Base-by-base conservation (phyloP, 176 grass and related monocot species). In the Eragrostis curvula region DNA sequence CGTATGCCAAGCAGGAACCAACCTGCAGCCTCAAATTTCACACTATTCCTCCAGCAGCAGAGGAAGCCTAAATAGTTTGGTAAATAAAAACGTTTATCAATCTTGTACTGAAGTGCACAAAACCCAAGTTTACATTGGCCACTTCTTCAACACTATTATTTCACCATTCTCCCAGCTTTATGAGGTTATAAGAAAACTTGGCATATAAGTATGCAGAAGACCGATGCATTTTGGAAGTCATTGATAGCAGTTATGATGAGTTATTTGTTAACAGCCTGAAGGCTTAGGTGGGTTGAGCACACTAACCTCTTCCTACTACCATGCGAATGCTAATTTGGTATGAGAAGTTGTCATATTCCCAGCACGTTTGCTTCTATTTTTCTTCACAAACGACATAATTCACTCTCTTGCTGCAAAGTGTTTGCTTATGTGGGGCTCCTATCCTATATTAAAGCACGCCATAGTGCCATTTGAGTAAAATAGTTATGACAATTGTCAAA, bases 191-290 rank as follows among this genome's bases (percentile, higher is more conserved):
- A 69, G 42, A 75, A 60, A 20, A 70, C 27, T 24, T 83, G 50
- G 15, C 40, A 46, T 48, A 20, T 17, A 57, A 32, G 13, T 46
- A 52, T 8, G 40, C 45, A 45, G 21, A 53, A 43, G 8, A 79
- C 71, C 48, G 7, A 44, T 36, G 47, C 12, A 21, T 72, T 68
- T 36, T 32, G 36, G 24, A 5, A 9, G 12, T n/a, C 47, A 45
- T 9, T 52, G 18, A n/a, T 36, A 71, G 45, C 53, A 69, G 9
- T 45, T 53, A 78, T 15, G 17, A 16, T 85, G 41, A 20, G 12
- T 84, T 59, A 59, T 42, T 69, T 28, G 67, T 77, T 69, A 77
- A 59, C 12, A 36, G 15, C 62, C 63, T 68, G 39, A 57, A n/a
- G 6, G 0, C 66, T 68, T 77, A 23, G 20, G 40, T 48, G 41